Base-by-base conservation (phyloP, 208 protist species). In the Trypanosoma cruzi region DNA sequence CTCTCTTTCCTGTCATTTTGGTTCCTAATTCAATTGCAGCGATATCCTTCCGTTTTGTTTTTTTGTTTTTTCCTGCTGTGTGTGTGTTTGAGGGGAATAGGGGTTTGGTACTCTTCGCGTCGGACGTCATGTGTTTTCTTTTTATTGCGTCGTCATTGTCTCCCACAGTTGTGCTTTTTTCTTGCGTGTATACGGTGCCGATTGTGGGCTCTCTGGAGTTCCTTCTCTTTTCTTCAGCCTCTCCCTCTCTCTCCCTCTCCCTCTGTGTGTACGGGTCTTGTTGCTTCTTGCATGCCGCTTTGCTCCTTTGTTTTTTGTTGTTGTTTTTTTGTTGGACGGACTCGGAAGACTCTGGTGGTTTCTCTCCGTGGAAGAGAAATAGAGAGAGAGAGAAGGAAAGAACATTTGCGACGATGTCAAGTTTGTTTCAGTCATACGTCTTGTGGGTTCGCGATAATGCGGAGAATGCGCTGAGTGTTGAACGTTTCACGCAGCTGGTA, bases 381-480 rank as follows among this genome's bases (percentile, higher is more conserved):
- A 32, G 24, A 36, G 36, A 22, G 44, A 34, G 20, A 36, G 36
- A 7, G 40, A 32, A 34, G 16, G 26, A 34, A 48, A 16, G 31
- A 34, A 4, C 20, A 50, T 18, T 29, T 24, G 20, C 4, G 20
- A 60, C 62, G 40, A 24, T 42, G 53, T 10, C 46, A 2, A 50
- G 16, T 32, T 36, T 70, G 20, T 29, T 88, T 76, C 11, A 64
- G 85, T 10, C 66, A 59, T 96, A 96, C 68, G 70, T 77, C 4
- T 61, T 69, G 24, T 96, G 91, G 91, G 88, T 94, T 5, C 84
- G 88, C n/a, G 53, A 70, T 10, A 89, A 94, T 64, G 66, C 58
- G 11, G 86, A 93, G n/a, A 87, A 82, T 55, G 84, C 84, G 1
- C 37, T 48, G 1, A 80, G 73, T 52, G 73, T 96, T 16, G 87